Evolutionary conservation across 495 filamentous ascomycete species (phyloP).

Genomic region (Polyplosphaeria fusca): DNA sequence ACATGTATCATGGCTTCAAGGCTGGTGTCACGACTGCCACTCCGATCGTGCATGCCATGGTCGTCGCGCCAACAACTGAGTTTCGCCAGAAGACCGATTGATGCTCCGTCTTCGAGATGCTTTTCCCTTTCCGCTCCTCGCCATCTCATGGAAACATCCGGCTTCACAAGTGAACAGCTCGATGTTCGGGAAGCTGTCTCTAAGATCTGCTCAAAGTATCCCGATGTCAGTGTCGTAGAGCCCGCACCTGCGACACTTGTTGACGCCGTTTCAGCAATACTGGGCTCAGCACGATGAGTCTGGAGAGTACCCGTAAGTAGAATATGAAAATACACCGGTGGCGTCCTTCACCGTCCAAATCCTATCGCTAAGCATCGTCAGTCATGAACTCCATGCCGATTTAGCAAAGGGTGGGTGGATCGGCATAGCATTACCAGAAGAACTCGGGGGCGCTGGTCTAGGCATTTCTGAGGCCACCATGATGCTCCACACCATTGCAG

Average conservation of each 20-base stretch:
- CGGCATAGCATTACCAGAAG: slow-evolving; percentile 71
- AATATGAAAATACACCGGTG: too few relatives aligned
- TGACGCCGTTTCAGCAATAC: slow-evolving; percentile 49
- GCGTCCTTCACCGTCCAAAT: too few relatives aligned
- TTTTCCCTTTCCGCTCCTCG: slow-evolving; percentile 40
- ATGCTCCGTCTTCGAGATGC: too few relatives aligned
- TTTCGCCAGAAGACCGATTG: too few relatives aligned
- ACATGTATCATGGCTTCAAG: too few relatives aligned
- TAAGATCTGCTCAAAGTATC: slow-evolving; percentile 59
- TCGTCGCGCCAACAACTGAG: too few relatives aligned
- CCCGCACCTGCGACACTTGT: background rate
- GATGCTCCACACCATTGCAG: slow-evolving; percentile 80
- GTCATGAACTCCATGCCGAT: slow-evolving; percentile 69
- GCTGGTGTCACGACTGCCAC: too few relatives aligned
- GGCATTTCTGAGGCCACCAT: slow-evolving; percentile 80
- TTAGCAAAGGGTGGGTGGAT: slow-evolving; percentile 80
- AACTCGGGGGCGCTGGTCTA: slow-evolving; percentile 67
- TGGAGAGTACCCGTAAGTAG: slow-evolving; percentile 65
- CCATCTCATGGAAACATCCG: slow-evolving; percentile 65
- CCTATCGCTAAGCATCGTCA: too few relatives aligned
- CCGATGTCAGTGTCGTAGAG: slow-evolving; percentile 29
- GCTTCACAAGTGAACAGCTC: slow-evolving; percentile 69
- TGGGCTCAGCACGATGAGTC: slow-evolving; percentile 68
- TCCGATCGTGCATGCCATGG: too few relatives aligned
- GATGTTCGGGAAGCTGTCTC: slow-evolving; percentile 67